A percentile compares a stretch with the other conserved stretches of the same genome.
phyloP scores from a whole-genome alignment of 208 protist species.

The Lotmaria passim region DNA sequence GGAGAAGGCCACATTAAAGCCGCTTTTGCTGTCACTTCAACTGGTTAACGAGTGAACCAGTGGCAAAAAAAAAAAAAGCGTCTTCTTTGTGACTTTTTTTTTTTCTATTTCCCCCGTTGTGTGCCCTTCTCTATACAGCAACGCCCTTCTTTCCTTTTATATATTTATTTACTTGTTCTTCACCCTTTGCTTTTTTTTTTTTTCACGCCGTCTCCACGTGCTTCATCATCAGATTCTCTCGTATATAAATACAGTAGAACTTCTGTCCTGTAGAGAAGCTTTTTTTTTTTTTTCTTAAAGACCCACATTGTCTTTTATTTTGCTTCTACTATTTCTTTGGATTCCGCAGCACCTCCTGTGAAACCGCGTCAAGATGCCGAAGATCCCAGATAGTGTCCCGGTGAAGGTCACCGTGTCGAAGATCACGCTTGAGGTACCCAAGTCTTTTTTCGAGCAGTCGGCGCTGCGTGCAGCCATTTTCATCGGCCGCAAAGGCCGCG shows the following conservation, averaged over 20 bases:
- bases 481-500: constrained; percentile 44
- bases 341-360: no score
- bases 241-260: no score
- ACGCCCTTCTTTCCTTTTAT: not conserved
- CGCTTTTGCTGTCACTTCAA: no score
- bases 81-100: no score
- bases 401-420: constrained; percentile 52
- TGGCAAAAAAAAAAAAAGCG: no score
- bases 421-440: constrained; percentile 49
- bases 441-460: constrained; percentile 33
- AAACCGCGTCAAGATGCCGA: constrained; percentile 43
- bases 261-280: no score
- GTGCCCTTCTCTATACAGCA: no score
- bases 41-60: no score
- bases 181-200: constrained; percentile 5
- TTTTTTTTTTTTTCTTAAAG: constrained; percentile 1
- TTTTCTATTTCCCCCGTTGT: not conserved
- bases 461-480: constrained; percentile 39
- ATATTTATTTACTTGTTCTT: not conserved
- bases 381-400: constrained; percentile 35
- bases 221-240: no score
- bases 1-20: no score
- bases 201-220: constrained; percentile 6
- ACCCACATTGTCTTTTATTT: no score
- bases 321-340: no score